Base-by-base conservation (phyloP, 78 protist species). In the Parvularia atlantis region DNA sequence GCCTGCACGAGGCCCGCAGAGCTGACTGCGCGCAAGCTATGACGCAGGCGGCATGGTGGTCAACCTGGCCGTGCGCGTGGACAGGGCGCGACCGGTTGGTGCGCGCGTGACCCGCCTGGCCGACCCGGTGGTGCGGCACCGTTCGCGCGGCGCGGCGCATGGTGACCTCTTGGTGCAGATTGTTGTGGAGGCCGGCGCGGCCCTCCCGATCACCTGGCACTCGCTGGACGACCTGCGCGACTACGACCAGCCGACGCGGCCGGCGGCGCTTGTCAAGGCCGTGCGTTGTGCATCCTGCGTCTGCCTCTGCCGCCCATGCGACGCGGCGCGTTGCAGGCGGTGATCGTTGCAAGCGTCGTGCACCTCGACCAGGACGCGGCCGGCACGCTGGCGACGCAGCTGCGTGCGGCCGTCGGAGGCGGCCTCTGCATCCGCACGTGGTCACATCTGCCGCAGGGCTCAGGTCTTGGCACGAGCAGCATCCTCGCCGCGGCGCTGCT, bases 381-480 rank as follows among this genome's bases (percentile, higher is more conserved):
- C 7, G 54, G n/a, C 30, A 1, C 71, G 46, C 69, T 72, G 28
- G 35, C 5, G 40, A 5, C 0, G 37, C 77, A 65, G 59, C 77
- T 65, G 28, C 1, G 1, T 13, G 37, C 7, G 39, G 19, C 0
- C 44, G n/a, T 68, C 14, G 89, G 85, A 28, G 89, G 89, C 75
- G 89, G 89, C 28, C 36, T 84, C 5, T 78, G 76, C 36, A 33
- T 84, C 10, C 17, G 11, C 13, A 60, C 67, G 2, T 26, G 50
- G 11, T 66, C 82, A 6, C 4, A 14, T 2, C 72, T 84, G 37
- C 89, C 89, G 26, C 33, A 36, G 17, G 88, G 88, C 39, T 81
- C 85, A 20, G 89, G 89, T 14, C 66, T 84, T 7, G 89, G 86
- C 22, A 67, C 86, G 5, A 48, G 64, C 50, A 63, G 82, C n/a